Conservation (phyloP, 2,329 filamentous ascomycete genomes). For the Paramyrothecium sp. region DNA sequence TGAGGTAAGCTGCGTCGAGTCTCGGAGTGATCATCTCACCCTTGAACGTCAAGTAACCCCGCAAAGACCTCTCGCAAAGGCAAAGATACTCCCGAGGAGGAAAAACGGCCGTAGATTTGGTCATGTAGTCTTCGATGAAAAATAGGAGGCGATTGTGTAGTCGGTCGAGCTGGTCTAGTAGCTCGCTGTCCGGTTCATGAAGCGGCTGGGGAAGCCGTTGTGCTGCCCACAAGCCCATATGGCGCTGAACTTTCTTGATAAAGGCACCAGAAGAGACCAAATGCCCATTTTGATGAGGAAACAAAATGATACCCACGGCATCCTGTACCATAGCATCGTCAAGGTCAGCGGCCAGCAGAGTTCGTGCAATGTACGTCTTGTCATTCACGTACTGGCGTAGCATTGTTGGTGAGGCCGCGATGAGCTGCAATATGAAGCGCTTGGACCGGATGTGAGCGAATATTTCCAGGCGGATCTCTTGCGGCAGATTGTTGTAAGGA, state of each 20-base stretch:
- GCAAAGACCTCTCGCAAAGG: conserved; percentile 4
- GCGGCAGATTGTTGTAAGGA: too few relatives aligned
- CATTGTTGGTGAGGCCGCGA: too few relatives aligned
- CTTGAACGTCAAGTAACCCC: conserved; percentile 5
- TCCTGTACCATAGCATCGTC: background rate
- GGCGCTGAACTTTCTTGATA: too few relatives aligned
- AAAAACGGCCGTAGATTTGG: conserved; percentile 10
- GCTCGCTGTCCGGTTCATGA: background rate
- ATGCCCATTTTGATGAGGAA: background rate
- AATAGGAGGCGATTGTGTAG: conserved; percentile 4
- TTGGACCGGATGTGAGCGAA: too few relatives aligned
- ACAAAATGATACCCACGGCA: background rate
- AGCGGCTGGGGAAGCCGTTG: conserved; percentile 4
- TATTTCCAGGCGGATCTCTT: too few relatives aligned
- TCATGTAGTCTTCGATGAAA: conserved; percentile 12
- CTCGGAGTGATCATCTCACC: background rate
- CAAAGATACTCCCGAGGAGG: conserved; percentile 9
- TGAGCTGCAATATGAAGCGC: too few relatives aligned
- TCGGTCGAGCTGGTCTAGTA: background rate
- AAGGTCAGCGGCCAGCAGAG: background rate
- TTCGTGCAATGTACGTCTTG: too few relatives aligned
- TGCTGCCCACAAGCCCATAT: too few relatives aligned
- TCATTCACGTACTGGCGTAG: too few relatives aligned
- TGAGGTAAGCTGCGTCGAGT: conserved; percentile 4
- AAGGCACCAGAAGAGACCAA: too few relatives aligned